These are phyloP conservation scores for Trypanosoma congolense DNA, from an alignment of 208 protist species.

Conservation along the genomic window DNA sequence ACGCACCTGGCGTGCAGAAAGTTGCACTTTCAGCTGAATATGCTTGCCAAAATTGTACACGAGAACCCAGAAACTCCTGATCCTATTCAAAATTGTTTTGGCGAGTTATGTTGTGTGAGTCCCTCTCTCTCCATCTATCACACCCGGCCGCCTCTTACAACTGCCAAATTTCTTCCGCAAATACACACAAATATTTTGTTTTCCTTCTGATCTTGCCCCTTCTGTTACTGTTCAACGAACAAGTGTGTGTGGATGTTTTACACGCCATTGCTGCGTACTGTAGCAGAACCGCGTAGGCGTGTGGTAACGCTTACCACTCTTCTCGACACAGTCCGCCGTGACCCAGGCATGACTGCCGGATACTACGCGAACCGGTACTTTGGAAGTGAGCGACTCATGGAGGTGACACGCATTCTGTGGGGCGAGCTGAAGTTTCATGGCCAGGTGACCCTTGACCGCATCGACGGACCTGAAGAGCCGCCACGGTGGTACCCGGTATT, in stretches of 20 bases:
- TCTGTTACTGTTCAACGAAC: background rate
- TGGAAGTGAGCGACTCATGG: constrained; percentile 48
- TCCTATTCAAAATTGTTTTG: too few species aligned
- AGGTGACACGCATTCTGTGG: constrained; percentile 74
- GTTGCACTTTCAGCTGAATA: too few species aligned
- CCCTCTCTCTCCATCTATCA: too few species aligned
- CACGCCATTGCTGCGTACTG: constrained; percentile 1
- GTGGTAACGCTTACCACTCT: constrained; percentile 39
- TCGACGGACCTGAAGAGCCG: constrained; percentile 40
- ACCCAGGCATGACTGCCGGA: constrained; percentile 71
- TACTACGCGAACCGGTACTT: constrained; percentile 90
- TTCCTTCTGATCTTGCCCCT: constrained; percentile 7
- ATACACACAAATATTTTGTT: too few species aligned
- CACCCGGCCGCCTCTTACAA: too few species aligned
- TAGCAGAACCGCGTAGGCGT: constrained; percentile 8
- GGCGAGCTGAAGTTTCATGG: constrained; percentile 69
- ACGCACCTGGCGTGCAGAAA: too few species aligned
- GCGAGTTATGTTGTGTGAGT: too few species aligned
- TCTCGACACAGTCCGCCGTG: constrained; percentile 66
- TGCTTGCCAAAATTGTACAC: too few species aligned
- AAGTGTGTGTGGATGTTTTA: constrained; percentile 15
- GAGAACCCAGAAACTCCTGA: too few species aligned
- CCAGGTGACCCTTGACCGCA: constrained; percentile 69
- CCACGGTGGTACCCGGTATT: constrained; percentile 78
- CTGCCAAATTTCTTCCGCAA: too few species aligned